These are phyloP conservation scores for Grosmannia penicillata DNA, from an alignment of 2,329 filamentous ascomycete species.

Conservation along the genomic window DNA sequence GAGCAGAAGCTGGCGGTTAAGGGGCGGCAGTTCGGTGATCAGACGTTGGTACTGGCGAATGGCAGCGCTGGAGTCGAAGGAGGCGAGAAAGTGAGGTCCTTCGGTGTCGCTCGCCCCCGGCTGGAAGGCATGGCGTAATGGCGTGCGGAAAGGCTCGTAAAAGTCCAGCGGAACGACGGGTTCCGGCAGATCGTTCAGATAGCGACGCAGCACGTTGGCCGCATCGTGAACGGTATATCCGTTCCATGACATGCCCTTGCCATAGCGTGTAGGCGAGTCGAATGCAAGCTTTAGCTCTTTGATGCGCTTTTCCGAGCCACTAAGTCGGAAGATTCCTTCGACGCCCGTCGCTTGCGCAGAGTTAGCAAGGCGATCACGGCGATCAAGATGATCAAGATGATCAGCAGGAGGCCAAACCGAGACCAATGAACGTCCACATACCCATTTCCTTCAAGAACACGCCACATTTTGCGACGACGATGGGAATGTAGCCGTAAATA, in stretches of 20 bases:
- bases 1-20: conserved; percentile 85
- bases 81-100: conserved; percentile 54
- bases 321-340: conserved; percentile 92
- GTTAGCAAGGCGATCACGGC: too few species aligned
- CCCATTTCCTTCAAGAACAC: conserved; percentile 97
- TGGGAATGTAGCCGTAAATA: conserved; percentile 96
- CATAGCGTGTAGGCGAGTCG: conserved; percentile 87
- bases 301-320: conserved; percentile 93
- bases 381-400: conserved; percentile 8
- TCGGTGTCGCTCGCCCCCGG: conserved; percentile 59
- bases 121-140: conserved; percentile 56
- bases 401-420: not conserved
- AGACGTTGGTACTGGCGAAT: conserved; percentile 75
- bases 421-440: conserved; percentile 29
- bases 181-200: conserved; percentile 91
- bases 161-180: conserved; percentile 90
- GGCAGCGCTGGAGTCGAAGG: conserved; percentile 59
- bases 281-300: conserved; percentile 89
- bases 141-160: conserved; percentile 81
- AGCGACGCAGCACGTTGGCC: conserved; percentile 86
- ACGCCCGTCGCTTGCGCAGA: conserved; percentile 94
- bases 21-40: conserved; percentile 81
- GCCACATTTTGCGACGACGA: conserved; percentile 95
- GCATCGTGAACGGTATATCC: conserved; percentile 98
- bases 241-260: conserved; percentile 92